Percentiles rank a stretch among this genome's conserved stretches.
These are phyloP conservation scores for Aegle marmelos DNA, from an alignment of 345 rosid genomes.

Conservation along the genomic window DNA sequence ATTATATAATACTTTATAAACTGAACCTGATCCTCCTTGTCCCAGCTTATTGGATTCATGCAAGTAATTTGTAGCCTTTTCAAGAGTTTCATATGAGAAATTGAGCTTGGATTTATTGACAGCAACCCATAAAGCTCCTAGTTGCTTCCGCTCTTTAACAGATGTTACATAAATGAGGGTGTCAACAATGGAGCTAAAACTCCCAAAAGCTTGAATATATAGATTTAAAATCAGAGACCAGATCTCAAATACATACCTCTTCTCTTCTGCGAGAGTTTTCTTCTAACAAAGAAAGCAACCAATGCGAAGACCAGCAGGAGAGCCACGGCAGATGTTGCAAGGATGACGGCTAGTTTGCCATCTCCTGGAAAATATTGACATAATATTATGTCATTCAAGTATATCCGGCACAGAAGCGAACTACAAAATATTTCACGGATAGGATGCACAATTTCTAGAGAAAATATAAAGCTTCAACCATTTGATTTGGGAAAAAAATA, in stretches of 20 bases:
- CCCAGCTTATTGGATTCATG: conserved; percentile 66
- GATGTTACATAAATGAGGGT: conserved; percentile 2
- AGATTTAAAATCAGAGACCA: not conserved
- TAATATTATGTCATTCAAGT: not conserved
- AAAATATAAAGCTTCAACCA: not conserved
- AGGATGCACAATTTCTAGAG: not conserved
- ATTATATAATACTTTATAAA: conserved; percentile 53
- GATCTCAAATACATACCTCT: conserved; percentile 36
- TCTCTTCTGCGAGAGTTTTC: conserved; percentile 39
- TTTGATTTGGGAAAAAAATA: not conserved
- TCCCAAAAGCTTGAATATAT: not conserved
- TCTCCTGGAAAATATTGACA: conserved; percentile 34
- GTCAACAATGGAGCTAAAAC: not conserved
- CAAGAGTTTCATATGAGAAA: conserved; percentile 75
- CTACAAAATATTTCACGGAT: not conserved
- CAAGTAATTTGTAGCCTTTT: conserved; percentile 77
- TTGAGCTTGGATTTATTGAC: conserved; percentile 69
- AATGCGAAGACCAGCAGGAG: conserved; percentile 39
- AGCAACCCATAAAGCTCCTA: conserved; percentile 50
- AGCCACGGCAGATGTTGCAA: conserved; percentile 54
- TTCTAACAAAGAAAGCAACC: conserved; percentile 38
- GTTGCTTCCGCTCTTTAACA: conserved; percentile 56
- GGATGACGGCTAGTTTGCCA: conserved; percentile 41
- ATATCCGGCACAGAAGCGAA: not conserved
- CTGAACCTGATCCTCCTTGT: conserved; percentile 93